Evolutionary conservation across 1,284 basidiomycete genomes (phyloP).

Genomic region (Moesziomyces antarcticus): DNA sequence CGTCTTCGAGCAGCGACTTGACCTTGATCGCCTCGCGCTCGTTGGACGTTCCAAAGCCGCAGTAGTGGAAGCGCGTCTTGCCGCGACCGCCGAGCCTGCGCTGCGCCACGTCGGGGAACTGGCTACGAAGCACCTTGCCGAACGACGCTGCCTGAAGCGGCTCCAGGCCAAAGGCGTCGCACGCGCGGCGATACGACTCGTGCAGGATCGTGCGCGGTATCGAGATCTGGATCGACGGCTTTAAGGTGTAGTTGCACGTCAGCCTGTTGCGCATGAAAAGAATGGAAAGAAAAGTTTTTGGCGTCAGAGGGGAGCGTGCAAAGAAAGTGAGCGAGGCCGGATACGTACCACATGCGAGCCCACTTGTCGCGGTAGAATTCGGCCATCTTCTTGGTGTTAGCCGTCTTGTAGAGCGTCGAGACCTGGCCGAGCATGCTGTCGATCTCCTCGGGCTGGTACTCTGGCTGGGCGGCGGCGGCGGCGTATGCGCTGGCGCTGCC

Average conservation of each 20-base stretch:
- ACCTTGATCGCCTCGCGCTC: slow-evolving; percentile 49
- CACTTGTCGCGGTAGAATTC: slow-evolving; percentile 54
- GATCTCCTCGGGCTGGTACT: slow-evolving; percentile 40
- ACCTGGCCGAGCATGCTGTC: slow-evolving; percentile 46
- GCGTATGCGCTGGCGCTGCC: slow-evolving; percentile 13
- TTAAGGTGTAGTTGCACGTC: slow-evolving; percentile 51
- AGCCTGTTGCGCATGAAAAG: slow-evolving; percentile 11
- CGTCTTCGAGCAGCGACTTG: slow-evolving; percentile 50
- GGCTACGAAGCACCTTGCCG: slow-evolving; percentile 50
- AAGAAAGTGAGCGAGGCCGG: too few species aligned
- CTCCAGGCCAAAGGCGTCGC: slow-evolving; percentile 44
- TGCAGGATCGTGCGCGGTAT: slow-evolving; percentile 50
- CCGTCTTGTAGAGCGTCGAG: slow-evolving; percentile 45
- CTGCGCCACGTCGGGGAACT: slow-evolving; percentile 48
- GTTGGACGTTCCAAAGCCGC: slow-evolving; percentile 50
- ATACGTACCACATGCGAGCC: slow-evolving; percentile 48
- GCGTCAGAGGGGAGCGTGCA: not conserved
- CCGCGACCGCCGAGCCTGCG: slow-evolving; percentile 45
- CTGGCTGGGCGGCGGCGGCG: slow-evolving; percentile 19
- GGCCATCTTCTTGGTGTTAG: slow-evolving; percentile 54
- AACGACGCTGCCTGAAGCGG: slow-evolving; percentile 51
- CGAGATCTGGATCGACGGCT: slow-evolving; percentile 53
- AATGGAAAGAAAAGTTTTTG: not conserved
- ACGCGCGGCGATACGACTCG: slow-evolving; percentile 50
- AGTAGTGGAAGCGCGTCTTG: slow-evolving; percentile 55